Base-by-base conservation (phyloP, 2,329 filamentous ascomycete species). In the Teratosphaeria gauchensis region DNA sequence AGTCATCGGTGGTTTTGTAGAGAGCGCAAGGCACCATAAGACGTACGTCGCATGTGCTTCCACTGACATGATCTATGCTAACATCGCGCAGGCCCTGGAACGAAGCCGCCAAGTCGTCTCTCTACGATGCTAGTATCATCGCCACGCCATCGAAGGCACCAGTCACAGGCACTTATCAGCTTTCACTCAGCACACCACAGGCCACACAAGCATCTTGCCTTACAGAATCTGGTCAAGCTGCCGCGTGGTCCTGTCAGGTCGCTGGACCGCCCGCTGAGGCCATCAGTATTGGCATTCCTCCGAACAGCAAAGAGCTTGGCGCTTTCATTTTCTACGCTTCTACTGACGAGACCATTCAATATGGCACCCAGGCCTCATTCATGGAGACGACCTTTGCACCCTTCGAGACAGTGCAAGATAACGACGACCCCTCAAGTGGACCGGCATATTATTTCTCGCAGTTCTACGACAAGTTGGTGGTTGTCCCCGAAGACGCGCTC, bases 211-310 rank as follows among this genome's bases (percentile, higher is more conserved):
- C 76, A 48, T 76, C 77, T 0, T 89, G 86, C 68, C 77, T 89
- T 60, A 76, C 77, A 33, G 77, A 86, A 58, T 75, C 78, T 0
- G 76, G 71, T 0, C 80, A 85, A 64, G 74, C 76, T n/a, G 71
- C 77, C 55, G 81, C 85, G 0, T 89, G 86, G 86, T 82, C 77
- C 59, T 89, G 86, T 68, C 76, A 81, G 12, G 75, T 87, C 8
- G 63, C 64, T 51, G 53, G 51, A 31, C 52, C 52, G 32, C 62
- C 66, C 11, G 63, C 64, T 16, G 59, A 69, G 24, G 70, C 64
- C 19, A 65, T 74, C 53, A 64, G 59, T 35, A 65, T 74, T 30
- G 62, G 56, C n/a, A 59, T 54, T 16, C 56, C 62, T 11, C 62
- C 62, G 9, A 63, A 62, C 21, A 57, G 61, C 16, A 62, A 61